Base-by-base conservation (phyloP, 2,329 filamentous ascomycete species). In the Colletotrichum lini region DNA sequence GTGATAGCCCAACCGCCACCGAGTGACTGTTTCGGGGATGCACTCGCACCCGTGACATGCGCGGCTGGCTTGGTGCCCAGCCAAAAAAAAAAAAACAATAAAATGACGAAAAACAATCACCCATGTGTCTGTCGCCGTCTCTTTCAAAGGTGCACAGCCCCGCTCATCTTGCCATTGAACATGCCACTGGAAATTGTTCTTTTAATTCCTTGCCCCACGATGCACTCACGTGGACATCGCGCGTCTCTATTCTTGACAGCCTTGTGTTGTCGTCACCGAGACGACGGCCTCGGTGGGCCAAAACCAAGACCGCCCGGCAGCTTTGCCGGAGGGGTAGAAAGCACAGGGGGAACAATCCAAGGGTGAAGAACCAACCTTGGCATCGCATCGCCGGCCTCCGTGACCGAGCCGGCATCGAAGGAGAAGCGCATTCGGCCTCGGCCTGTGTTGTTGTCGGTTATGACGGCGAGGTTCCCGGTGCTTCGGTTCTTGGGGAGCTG, bases 361-460 rank as follows among this genome's bases (percentile, higher is more conserved):
- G 47, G 35, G 35, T 42, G 63, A 66, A 58, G 35, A 45, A 80
- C 82, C 69, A 75, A 96, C 94, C 93, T 95, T 82, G 92, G 87
- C 81, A 94, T 85, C 77, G 89, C 85, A 80, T 95, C 93, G 72
- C 81, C 78, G 72, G 54, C 54, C 15, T 70, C 70, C 23, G 82
- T 82, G 74, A 88, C 86, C 72, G 89, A 86, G 63, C 91, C 89
- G 69, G 90, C 91, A 80, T 96, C 94, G 78, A 95, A 91, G 61
- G 94, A 96, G 82, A 94, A 91, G 72, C 93, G 91, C 79, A 91
- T 86, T 83, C 89, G 85, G 75, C 87, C 85, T 74, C 87, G 89
- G 75, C 91, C 89, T 61, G 88, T 81, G n/a, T 77, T 81, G 57
- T 62, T 63, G 72, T 88, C 86, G 73, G 80, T 79, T 74, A 83